Base-by-base conservation (phyloP, 176 grass and related monocot genomes). In the Zoysia japonica region DNA sequence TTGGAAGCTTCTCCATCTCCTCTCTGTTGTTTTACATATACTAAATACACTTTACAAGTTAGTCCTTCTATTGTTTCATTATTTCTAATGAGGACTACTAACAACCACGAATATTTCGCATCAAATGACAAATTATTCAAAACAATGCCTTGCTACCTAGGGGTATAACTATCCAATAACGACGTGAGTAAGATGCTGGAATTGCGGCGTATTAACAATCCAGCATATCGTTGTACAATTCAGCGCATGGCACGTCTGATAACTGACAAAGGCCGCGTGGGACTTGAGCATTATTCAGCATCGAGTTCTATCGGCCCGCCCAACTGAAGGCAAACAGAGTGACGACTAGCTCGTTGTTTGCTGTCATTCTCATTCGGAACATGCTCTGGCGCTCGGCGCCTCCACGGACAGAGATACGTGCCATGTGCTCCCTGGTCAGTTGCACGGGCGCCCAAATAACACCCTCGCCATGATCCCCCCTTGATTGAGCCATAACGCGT, bases 351-450 rank as follows among this genome's bases (percentile, higher is more conserved):
- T 59, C 66, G 36, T 59, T 12, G 9, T 59, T 61, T 37, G 67
- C 37, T 47, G 42, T 44, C 9, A 2, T 70, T 61, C 17, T 60
- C 9, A 2, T 70, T 61, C 17, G 47, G 7, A 69, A 37, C 2
- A 7, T 10, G 16, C 7, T n/a, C 17, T 20, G 9, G 8, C 67
- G 10, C 9, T 70, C 19, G 5, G 45, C 44, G 11, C 8, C 19
- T 35, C 68, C 46, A 48, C 53, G 46, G 69, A 71, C 47, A 48
- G 35, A 36, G 28, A 52, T 45, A 45, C 11, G 17, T 20, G n/a
- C 74, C 54, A 53, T 77, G 72, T 70, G 74, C 74, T 70, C 61
- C 61, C 66, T 70, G 37, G 36, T 66, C 74, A 62, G 74, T 36
- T 84, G 82, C 74, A 77, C 48, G 74, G 55, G 37, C 13, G 50